phyloP scores from a whole-genome alignment of 352 stramenopile genomes.

The Phytophthora tentaculata region DNA sequence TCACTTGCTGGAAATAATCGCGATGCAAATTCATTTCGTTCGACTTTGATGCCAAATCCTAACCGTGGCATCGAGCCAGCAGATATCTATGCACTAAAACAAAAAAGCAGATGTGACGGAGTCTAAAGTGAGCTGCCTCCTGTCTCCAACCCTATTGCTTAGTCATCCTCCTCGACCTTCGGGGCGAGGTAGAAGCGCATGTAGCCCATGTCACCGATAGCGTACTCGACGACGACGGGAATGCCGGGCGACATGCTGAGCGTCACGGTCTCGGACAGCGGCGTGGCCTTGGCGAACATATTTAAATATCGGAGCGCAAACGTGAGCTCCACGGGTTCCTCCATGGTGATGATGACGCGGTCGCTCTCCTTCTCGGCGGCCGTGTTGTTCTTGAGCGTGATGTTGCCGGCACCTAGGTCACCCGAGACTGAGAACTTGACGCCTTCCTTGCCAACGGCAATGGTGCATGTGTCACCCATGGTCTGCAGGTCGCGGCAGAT shows the following conservation, averaged over 20 bases:
- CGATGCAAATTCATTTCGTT: conserved; percentile 18
- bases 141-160: conserved; percentile 28
- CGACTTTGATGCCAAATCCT: conserved; percentile 9
- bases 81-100: conserved; percentile 33
- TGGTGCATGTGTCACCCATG: conserved; percentile 98
- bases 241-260: conserved; percentile 98
- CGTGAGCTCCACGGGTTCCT: conserved; percentile 98
- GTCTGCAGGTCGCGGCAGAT: conserved; percentile 99
- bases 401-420: conserved; percentile 97
- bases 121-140: conserved; percentile 10
- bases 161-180: conserved; percentile 99
- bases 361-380: conserved; percentile 88
- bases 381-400: conserved; percentile 92
- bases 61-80: conserved; percentile 3
- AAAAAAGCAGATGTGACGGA: conserved; percentile 15
- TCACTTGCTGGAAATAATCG: conserved; percentile 11
- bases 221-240: conserved; percentile 99
- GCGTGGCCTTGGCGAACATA: conserved; percentile 99
- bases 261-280: conserved; percentile 94
- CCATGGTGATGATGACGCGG: conserved; percentile 98
- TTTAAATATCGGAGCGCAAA: conserved; percentile 99
- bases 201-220: conserved; percentile 97
- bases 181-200: conserved; percentile 99
- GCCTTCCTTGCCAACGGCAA: conserved; percentile 97
- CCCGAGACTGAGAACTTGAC: conserved; percentile 97